These are phyloP conservation scores for Pseudogymnoascus sp. DNA, from an alignment of 2,329 filamentous ascomycete species.

Conservation along the genomic window DNA sequence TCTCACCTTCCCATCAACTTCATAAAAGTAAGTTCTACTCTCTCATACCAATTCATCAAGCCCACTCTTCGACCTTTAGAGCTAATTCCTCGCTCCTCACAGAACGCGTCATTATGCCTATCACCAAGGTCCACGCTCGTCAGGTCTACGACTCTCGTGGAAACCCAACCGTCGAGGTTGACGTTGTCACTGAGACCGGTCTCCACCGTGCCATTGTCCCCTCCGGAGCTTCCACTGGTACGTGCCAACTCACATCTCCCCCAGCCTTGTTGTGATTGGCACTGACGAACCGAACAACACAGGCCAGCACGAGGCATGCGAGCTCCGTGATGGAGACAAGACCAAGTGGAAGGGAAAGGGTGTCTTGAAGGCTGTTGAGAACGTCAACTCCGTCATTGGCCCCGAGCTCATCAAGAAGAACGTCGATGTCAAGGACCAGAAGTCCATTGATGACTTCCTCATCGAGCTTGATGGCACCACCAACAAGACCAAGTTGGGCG, in stretches of 20 bases:
- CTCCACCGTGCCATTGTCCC: conserved; percentile 97
- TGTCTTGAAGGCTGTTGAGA: conserved; percentile 76
- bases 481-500: conserved; percentile 83
- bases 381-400: conserved; percentile 75
- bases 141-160: conserved; percentile 97
- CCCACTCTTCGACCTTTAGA: not conserved
- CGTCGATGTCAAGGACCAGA: conserved; percentile 80
- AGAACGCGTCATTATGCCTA: conserved; percentile 61
- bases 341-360: conserved; percentile 79
- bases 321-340: conserved; percentile 88
- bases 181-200: conserved; percentile 91
- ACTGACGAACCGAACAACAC: conserved; percentile 21
- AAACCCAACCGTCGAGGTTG: conserved; percentile 98
- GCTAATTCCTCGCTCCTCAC: not conserved
- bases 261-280: conserved; percentile 13
- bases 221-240: conserved; percentile 90
- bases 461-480: conserved; percentile 75
- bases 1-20: not conserved
- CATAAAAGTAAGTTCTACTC: not conserved
- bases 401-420: conserved; percentile 75
- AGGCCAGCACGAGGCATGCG: conserved; percentile 85
- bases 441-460: conserved; percentile 74
- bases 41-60: not conserved
- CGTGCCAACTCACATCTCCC: conserved; percentile 31
- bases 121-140: conserved; percentile 84